Base-by-base conservation (phyloP, 108 stramenopile genomes). In the Nannochloropsis oceanica region DNA sequence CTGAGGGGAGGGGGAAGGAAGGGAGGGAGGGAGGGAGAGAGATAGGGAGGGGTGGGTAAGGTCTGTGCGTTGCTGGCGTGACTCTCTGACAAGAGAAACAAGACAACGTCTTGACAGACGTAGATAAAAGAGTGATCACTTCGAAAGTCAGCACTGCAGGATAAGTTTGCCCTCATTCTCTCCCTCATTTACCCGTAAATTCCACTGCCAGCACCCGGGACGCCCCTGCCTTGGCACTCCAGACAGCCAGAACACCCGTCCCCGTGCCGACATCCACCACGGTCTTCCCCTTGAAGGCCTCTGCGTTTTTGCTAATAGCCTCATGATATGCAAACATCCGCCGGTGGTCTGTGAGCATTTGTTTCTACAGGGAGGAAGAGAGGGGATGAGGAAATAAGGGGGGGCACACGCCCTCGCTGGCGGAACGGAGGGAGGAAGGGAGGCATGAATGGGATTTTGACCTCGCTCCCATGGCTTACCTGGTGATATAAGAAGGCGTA, bases 251-350 rank as follows among this genome's bases (percentile, higher is more conserved):
- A 80, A 99, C 96, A 3, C 98, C 98, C n/a, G 92, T 93, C 34
- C 98, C 98, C 11, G 98, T 97, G 14, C 98, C 98, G 26, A 99
- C 95, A 89, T 99, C 98, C 95, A 99, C 94, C 34, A 99, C 97
- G 20, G 96, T 93, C 93, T 99, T 99, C 84, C 95, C 98, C 88
- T 93, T 93, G 87, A 99, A 97, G 14, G 94, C 87, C 81, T 93
- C 94, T 22, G 92, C 27, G 89, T 99, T 99, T 18, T 95, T 95
- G 82, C 96, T 89, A 87, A 99, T 98, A 27, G 98, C 98, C 84
- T 26, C 25, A 84, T 97, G 96, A 89, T 99, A 99, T 26, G 97
- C 96, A 12, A 95, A 95, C 98, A 99, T 98, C 42, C 98, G 94
- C 86, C 95, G 94, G 87, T 96, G 95, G 89, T 99, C 98, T 42